A percentile compares a stretch with the other conserved stretches of the same genome.
These are phyloP conservation scores for Sporothrix globosa DNA, from an alignment of 2,329 filamentous ascomycete species.

Conservation along the genomic window DNA sequence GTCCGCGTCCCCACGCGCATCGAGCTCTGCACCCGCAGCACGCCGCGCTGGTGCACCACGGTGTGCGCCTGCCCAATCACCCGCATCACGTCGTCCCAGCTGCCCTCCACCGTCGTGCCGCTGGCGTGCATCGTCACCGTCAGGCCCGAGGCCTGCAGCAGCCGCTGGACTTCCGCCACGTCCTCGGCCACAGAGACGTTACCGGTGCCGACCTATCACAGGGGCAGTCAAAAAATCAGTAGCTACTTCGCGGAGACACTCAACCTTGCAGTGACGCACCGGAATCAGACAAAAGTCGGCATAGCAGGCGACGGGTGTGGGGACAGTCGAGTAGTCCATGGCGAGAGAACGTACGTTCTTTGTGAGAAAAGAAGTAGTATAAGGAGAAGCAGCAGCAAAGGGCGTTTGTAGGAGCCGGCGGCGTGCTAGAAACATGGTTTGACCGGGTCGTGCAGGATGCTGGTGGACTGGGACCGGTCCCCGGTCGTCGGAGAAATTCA, in stretches of 20 bases:
- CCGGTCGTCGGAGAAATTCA: conserved; percentile 14
- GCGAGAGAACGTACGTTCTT: not conserved
- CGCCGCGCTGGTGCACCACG: conserved; percentile 74
- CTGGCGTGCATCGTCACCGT: conserved; percentile 90
- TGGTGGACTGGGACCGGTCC: not conserved
- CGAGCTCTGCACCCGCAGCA: conserved; percentile 82
- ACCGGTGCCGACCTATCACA: conserved; percentile 72
- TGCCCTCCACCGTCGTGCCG: conserved; percentile 89
- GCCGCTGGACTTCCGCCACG: conserved; percentile 83
- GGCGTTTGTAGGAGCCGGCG: conserved; percentile 5
- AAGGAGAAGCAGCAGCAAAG: not conserved
- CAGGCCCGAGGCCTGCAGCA: conserved; percentile 79
- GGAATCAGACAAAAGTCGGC: conserved; percentile 93
- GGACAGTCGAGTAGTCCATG: conserved; percentile 52
- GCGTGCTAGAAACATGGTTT: conserved; percentile 18
- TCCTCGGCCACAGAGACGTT: conserved; percentile 76
- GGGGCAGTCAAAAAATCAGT: too few species aligned
- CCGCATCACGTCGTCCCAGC: conserved; percentile 85
- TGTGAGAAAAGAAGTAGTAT: not conserved
- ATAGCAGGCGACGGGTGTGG: conserved; percentile 74
- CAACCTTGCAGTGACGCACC: conserved; percentile 49
- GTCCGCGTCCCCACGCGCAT: conserved; percentile 83
- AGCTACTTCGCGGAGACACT: not conserved
- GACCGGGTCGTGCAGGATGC: not conserved
- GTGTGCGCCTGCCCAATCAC: conserved; percentile 85